phyloP scores from a whole-genome alignment of 345 rosid genomes.

The Murraya koenigii region DNA sequence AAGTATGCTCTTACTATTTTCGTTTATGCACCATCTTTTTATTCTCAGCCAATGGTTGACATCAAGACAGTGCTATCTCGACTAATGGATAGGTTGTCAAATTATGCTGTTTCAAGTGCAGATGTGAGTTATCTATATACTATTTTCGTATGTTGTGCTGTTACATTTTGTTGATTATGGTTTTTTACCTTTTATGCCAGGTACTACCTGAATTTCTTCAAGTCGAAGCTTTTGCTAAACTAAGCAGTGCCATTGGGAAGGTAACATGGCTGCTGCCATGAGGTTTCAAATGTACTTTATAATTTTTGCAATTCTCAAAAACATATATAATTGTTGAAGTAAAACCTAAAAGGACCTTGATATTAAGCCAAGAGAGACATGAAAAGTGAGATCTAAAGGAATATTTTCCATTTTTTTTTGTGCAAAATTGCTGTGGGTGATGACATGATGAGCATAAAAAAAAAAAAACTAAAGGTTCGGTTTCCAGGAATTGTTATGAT shows the following conservation, averaged over 20 bases:
- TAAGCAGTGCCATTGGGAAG: conserved; percentile 87
- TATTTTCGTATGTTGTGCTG: not conserved
- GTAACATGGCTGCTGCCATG: conserved; percentile 32
- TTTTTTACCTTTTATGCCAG: conserved; percentile 22
- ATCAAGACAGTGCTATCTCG: conserved; percentile 77
- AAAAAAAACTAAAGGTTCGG: not conserved
- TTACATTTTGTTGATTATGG: conserved; percentile 6
- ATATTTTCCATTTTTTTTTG: not conserved
- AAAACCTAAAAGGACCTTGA: not conserved
- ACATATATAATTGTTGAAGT: not conserved
- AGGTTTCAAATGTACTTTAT: conserved; percentile 6
- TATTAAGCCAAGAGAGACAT: not conserved
- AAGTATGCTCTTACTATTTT: conserved; percentile 14
- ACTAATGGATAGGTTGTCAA: conserved; percentile 92
- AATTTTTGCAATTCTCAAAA: not conserved
- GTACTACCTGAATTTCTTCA: conserved; percentile 81
- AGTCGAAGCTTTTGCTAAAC: conserved; percentile 86
- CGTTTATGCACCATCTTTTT: conserved; percentile 6
- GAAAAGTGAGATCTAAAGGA: not conserved
- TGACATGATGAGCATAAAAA: not conserved
- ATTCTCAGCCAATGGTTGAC: conserved; percentile 80
- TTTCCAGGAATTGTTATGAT: not conserved
- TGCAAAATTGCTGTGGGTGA: not conserved
- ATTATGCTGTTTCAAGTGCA: conserved; percentile 75
- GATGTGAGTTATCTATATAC: conserved; percentile 47